Evolutionary conservation across 2,329 filamentous ascomycete genomes (phyloP).

Genomic region (Penicillium sp.): DNA sequence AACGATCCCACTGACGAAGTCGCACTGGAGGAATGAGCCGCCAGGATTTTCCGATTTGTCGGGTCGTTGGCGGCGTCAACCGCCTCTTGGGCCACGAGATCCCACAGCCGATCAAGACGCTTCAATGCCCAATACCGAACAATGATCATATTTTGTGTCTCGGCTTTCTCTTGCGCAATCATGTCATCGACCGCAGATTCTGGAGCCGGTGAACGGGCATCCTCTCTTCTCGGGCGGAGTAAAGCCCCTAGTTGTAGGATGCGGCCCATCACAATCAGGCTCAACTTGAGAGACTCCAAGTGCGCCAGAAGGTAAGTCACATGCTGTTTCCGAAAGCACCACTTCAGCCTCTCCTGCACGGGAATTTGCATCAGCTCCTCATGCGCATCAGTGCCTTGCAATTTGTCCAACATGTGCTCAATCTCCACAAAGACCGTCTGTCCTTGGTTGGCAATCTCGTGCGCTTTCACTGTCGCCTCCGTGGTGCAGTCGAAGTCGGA

Average conservation of each 20-base stretch:
- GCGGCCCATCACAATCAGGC: constrained; percentile 35
- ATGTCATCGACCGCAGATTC: constrained; percentile 22
- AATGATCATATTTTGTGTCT: constrained; percentile 41
- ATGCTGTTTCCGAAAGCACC: constrained; percentile 39
- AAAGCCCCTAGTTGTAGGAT: constrained; percentile 35
- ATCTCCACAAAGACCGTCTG: constrained; percentile 38
- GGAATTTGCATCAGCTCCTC: constrained; percentile 22
- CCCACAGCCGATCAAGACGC: constrained; percentile 33
- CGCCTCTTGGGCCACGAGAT: constrained; percentile 32
- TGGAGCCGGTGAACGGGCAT: neutral
- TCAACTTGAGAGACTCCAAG: constrained; percentile 38
- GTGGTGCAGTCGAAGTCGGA: constrained; percentile 27
- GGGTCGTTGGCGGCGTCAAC: constrained; percentile 19
- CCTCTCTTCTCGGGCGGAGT: constrained; percentile 25
- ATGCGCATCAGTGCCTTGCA: constrained; percentile 24
- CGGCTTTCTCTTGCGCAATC: constrained; percentile 37
- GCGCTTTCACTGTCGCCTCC: constrained; percentile 30
- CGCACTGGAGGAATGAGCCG: constrained; percentile 13
- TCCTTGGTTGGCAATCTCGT: constrained; percentile 37
- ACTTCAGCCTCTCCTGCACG: constrained; percentile 34
- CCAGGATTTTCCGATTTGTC: constrained; percentile 15
- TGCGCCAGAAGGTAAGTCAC: constrained; percentile 39
- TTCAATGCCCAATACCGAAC: constrained; percentile 39
- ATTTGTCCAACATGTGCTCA: constrained; percentile 36
- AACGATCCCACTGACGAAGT: constrained; percentile 10